These are phyloP conservation scores for Haematococcus sp. DNA, from an alignment of 139 green algal genomes.

Conservation along the genomic window DNA sequence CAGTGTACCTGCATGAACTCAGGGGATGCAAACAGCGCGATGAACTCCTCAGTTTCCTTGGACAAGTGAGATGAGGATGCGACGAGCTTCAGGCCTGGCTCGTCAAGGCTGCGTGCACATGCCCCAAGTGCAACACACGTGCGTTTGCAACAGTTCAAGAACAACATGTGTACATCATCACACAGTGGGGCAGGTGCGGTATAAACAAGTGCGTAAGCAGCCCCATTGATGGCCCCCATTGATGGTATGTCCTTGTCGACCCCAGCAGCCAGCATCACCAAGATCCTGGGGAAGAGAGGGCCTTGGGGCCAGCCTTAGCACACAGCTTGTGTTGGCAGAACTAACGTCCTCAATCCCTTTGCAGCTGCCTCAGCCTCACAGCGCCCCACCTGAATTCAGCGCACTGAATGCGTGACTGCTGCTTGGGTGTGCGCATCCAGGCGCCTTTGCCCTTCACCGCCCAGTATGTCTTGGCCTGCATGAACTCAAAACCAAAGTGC, in stretches of 20 bases:
- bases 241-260: too few relatives aligned
- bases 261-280: too few relatives aligned
- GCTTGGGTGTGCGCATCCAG: constrained; percentile 47
- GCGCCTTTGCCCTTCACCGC: constrained; percentile 73
- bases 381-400: constrained; percentile 37
- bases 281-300: neutral
- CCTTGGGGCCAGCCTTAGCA: too few relatives aligned
- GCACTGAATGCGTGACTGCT: constrained; percentile 27
- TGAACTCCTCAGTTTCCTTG: constrained; percentile 69
- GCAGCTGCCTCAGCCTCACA: neutral
- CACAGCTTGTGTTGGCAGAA: too few relatives aligned
- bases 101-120: constrained; percentile 23
- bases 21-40: constrained; percentile 60
- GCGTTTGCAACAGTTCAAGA: neutral
- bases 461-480: constrained; percentile 41
- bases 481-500: too few relatives aligned
- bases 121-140: too few relatives aligned
- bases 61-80: constrained; percentile 57
- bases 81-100: constrained; percentile 54
- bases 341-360: too few relatives aligned
- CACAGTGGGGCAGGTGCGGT: too few relatives aligned
- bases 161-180: too few relatives aligned
- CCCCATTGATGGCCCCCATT: too few relatives aligned
- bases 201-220: too few relatives aligned
- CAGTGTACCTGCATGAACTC: constrained; percentile 46